Conservation (phyloP, 2,329 filamentous ascomycete species). For the Trichophyton simii region DNA sequence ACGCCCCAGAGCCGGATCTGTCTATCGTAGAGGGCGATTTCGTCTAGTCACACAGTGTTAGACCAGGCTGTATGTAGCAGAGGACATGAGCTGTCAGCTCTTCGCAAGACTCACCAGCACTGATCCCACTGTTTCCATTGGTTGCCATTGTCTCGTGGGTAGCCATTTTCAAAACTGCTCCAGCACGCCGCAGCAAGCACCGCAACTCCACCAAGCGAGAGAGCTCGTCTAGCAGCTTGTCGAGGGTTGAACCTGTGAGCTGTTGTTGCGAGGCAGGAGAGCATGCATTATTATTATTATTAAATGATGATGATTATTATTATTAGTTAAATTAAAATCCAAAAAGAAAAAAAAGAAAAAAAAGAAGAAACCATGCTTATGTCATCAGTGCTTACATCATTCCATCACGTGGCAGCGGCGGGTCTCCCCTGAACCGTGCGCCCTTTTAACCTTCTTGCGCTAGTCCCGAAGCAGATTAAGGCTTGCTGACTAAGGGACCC, state of each 20-base stretch:
- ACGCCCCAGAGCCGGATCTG: slow-evolving; percentile 97
- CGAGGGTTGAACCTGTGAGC: too few relatives aligned
- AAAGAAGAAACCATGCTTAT: neutral
- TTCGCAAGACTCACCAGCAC: neutral
- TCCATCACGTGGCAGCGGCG: neutral
- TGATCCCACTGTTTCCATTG: neutral
- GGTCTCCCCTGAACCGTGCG: neutral
- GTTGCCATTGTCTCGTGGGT: neutral
- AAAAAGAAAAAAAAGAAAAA: neutral
- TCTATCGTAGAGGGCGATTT: slow-evolving; percentile 92
- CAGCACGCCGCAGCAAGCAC: neutral
- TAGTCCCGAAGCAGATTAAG: neutral
- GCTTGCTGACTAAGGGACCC: neutral
- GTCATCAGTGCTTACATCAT: neutral
- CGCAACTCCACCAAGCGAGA: neutral
- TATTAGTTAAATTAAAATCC: too few relatives aligned
- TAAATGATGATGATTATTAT: too few relatives aligned
- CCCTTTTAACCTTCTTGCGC: neutral
- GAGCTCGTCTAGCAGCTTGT: neutral
- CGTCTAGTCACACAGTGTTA: slow-evolving; percentile 45
- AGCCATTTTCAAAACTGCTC: neutral
- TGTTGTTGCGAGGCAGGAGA: too few relatives aligned
- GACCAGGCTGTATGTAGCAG: neutral
- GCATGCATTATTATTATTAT: too few relatives aligned
- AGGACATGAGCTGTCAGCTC: neutral